Evolutionary conservation across 1,139 yeast genomes (phyloP).

Genomic region (Suzukiozyma palmioleophila): DNA sequence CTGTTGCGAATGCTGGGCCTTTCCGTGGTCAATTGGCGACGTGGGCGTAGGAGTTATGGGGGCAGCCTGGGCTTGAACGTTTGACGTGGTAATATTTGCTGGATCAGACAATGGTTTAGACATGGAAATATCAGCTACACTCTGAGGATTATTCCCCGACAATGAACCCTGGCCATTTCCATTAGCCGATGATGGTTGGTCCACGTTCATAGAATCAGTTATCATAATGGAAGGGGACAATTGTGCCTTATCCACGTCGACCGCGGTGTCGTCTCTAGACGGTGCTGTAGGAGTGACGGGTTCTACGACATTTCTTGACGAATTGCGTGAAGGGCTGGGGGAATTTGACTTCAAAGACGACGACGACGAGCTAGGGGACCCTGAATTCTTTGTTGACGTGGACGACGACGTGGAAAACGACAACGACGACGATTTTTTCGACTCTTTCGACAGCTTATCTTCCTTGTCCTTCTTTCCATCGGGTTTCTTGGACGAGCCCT

Average conservation of each 20-base stretch:
- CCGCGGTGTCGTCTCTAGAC: not conserved
- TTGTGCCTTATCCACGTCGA: not conserved
- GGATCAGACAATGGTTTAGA: slow-evolving; percentile 1
- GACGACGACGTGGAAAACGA: slow-evolving; percentile 8
- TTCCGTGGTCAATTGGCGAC: slow-evolving; percentile 18
- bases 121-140: too few species aligned
- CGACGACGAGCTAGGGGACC: slow-evolving; percentile 22
- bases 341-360: slow-evolving; percentile 27
- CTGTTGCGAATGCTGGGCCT: slow-evolving; percentile 22
- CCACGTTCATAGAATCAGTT: not conserved
- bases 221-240: not conserved
- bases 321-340: slow-evolving; percentile 18
- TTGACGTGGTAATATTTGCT: too few species aligned
- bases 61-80: slow-evolving; percentile 8
- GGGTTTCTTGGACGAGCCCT: slow-evolving; percentile 32
- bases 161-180: too few species aligned
- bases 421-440: slow-evolving; percentile 11
- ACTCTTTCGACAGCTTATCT: slow-evolving; percentile 16
- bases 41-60: slow-evolving; percentile 33
- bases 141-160: too few species aligned
- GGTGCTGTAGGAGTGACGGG: not conserved
- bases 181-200: too few species aligned
- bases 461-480: slow-evolving; percentile 29
- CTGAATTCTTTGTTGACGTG: slow-evolving; percentile 21
- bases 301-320: not conserved